Conservation (phyloP, 108 stramenopile genomes). For the Fragilaria radians region DNA sequence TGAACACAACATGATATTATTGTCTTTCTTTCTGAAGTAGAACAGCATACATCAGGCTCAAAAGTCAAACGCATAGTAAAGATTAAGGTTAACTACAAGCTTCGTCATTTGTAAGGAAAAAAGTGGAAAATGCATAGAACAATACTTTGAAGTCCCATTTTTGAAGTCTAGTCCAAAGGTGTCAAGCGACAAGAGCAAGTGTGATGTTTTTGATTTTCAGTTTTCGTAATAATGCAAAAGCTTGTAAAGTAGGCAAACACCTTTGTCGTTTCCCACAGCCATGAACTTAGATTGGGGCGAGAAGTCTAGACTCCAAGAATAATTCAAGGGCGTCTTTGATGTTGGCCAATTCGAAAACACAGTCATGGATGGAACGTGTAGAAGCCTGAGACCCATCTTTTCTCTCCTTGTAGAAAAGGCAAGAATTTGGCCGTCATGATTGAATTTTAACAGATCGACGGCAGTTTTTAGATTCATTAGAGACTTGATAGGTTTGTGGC, state of each 20-base stretch:
- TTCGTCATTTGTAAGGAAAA: no score
- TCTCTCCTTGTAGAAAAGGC: constrained; percentile 86
- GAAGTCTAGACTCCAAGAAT: constrained; percentile 91
- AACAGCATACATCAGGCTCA: no score
- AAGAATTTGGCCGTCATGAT: constrained; percentile 86
- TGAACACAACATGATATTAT: no score
- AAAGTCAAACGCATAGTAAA: no score
- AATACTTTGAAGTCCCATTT: no score
- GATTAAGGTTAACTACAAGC: no score
- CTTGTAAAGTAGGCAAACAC: constrained; percentile 88
- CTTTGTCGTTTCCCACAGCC: constrained; percentile 94
- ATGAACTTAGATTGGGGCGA: constrained; percentile 83
- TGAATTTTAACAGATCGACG: constrained; percentile 76
- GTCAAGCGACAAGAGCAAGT: no score
- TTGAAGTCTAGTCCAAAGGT: no score
- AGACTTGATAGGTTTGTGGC: constrained; percentile 65
- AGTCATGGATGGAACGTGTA: constrained; percentile 85
- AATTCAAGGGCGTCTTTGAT: constrained; percentile 87
- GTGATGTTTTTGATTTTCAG: background rate
- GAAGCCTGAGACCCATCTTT: constrained; percentile 77
- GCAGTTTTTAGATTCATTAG: constrained; percentile 92
- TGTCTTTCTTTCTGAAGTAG: no score
- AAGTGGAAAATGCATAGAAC: no score
- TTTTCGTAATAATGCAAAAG: constrained; percentile 52
- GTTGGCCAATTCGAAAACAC: constrained; percentile 99